Evolutionary conservation across 306 rosid species (phyloP), one percentile per base, ranked within the genome.

Genomic region (Trifolium repens): DNA sequence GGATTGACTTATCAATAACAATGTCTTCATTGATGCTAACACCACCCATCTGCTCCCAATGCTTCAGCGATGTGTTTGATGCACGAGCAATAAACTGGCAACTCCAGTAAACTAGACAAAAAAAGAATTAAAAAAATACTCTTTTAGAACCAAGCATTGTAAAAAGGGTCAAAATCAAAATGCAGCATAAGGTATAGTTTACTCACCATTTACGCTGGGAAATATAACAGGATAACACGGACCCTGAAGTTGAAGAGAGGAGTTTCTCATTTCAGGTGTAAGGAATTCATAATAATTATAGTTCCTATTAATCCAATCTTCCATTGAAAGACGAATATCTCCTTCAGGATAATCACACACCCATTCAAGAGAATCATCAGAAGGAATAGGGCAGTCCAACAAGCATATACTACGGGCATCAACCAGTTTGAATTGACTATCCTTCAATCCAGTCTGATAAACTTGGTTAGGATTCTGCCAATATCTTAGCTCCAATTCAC

Each of bases 171-270:
- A 32, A 60, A 30, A 60, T 30, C 42, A 60, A 60, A 7, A 9
- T 3, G 19, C 80, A 70, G 73, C 44, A 22, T 14, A 67, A 73
- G 35, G 58, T 66, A 16, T 26, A 74, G 49, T 30, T 46, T 71
- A 67, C 86, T 84, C 67, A 94, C 98, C 96, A 70, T 94, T 94
- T 76, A 94, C 88, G 77, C 98, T 94, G 5, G 98, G 98, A 84
- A 91, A 94, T 85, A 94, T 85, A 89, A 94, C 89, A 67, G 98
- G 98, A 85, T 94, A 94, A 83, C 98, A 94, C 7, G 98, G 98
- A 34, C 98, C 98, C 85, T 89, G 98, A 81, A 94, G 98, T 82
- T 90, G 93, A 73, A 94, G 91, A 81, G 98, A 94, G 62, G 87
- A 73, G 80, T 94, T 94, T 75, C 97, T 90, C 98, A 90, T 89